Conservation (phyloP, 768 basidiomycete species). For the Collybia sp. region DNA sequence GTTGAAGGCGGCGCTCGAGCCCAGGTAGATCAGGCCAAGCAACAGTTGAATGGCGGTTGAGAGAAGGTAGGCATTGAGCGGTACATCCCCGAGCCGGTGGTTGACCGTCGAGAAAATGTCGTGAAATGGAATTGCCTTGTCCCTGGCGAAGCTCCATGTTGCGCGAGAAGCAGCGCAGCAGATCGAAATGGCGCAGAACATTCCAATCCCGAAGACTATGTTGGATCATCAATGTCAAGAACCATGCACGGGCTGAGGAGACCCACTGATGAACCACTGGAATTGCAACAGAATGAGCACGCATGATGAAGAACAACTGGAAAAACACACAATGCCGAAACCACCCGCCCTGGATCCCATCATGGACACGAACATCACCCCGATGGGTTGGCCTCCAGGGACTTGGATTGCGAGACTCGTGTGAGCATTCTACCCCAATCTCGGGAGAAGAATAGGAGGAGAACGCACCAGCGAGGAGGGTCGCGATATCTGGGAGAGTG, state of each 20-base stretch:
- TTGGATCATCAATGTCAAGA: conserved; percentile 4
- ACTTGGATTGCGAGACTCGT: conserved; percentile 25
- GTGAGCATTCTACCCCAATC: background rate
- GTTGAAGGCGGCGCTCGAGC: conserved; percentile 59
- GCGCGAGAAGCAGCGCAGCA: conserved; percentile 64
- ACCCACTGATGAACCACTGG: conserved; percentile 39
- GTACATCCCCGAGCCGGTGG: conserved; percentile 37
- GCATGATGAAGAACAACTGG: background rate
- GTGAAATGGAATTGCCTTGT: conserved; percentile 58
- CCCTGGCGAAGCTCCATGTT: conserved; percentile 70
- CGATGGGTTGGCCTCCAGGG: conserved; percentile 59
- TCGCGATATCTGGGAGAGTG: conserved; percentile 54
- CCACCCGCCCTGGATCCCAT: conserved; percentile 62
- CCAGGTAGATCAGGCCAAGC: conserved; percentile 60
- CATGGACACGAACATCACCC: conserved; percentile 54
- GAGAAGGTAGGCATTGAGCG: conserved; percentile 56
- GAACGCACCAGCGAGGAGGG: conserved; percentile 43
- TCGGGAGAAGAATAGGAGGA: background rate
- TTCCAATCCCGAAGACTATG: conserved; percentile 47
- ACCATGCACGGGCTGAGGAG: background rate
- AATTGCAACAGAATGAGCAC: background rate
- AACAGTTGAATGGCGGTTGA: conserved; percentile 54
- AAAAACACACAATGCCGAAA: conserved; percentile 45
- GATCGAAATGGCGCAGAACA: conserved; percentile 65
- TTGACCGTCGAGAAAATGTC: conserved; percentile 42